Evolutionary conservation across 2,329 filamentous ascomycete genomes (phyloP).

Genomic region (Aureobasidium leucospermi): DNA sequence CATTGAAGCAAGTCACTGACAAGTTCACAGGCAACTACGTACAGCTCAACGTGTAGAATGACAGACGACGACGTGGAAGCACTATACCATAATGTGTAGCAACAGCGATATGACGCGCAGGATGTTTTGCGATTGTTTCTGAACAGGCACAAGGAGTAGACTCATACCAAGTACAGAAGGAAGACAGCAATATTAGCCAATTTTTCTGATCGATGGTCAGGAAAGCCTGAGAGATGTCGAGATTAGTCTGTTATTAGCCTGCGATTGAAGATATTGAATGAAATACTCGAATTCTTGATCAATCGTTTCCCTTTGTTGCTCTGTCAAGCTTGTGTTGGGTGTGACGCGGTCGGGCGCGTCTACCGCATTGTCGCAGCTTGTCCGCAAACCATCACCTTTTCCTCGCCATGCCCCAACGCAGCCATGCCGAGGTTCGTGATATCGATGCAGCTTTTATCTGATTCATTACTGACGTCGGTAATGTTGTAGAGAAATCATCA

Average conservation of each 20-base stretch:
- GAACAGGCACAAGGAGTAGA: neutral
- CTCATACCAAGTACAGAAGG: neutral
- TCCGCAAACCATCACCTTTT: neutral
- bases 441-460: neutral
- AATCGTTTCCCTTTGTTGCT: neutral
- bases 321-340: neutral
- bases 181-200: neutral
- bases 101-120: neutral
- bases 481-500: constrained; percentile 83
- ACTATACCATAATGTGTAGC: constrained; percentile 3
- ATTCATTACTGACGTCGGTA: constrained; percentile 13
- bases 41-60: constrained; percentile 3
- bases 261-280: too few species aligned
- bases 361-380: neutral
- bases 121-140: neutral
- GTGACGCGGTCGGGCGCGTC: constrained; percentile 6
- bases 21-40: constrained; percentile 2
- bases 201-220: too few species aligned
- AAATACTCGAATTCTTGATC: too few species aligned
- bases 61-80: neutral
- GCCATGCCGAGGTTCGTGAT: constrained; percentile 11
- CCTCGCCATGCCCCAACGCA: neutral
- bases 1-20: neutral
- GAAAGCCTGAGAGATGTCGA: too few species aligned
- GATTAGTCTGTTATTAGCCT: too few species aligned